Evolutionary conservation across 2,329 filamentous ascomycete species (phyloP).

Genomic region (Penicillium sp.): DNA sequence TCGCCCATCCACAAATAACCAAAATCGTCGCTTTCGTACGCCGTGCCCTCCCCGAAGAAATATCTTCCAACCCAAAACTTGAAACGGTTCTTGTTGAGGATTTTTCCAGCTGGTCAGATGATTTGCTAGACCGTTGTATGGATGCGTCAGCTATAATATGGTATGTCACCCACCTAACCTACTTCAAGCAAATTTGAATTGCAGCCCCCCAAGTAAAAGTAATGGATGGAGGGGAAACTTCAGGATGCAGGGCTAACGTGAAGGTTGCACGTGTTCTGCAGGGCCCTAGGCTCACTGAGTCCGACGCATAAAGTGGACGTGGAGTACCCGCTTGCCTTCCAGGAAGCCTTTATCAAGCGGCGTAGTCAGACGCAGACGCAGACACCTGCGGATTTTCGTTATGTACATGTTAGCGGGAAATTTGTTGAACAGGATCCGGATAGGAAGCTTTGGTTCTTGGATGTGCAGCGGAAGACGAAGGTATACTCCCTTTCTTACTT

Average conservation of each 20-base stretch:
- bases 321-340: not conserved
- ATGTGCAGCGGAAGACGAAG: not conserved
- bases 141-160: not conserved
- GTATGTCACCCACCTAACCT: not conserved
- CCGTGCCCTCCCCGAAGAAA: not conserved
- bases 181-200: too few species aligned
- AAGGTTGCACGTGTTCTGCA: not conserved
- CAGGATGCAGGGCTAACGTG: too few species aligned
- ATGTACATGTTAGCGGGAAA: not conserved
- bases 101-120: not conserved
- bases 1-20: not conserved
- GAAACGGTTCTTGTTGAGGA: not conserved
- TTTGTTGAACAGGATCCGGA: not conserved
- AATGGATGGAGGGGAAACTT: too few species aligned
- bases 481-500: not conserved
- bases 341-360: not conserved
- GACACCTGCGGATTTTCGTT: not conserved
- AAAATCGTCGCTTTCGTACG: not conserved
- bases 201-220: too few species aligned
- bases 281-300: not conserved
- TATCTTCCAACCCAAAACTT: not conserved
- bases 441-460: not conserved
- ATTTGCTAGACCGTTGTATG: not conserved
- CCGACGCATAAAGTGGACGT: not conserved
- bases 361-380: not conserved